Evolutionary conservation across 306 rosid species (phyloP), one percentile per base, ranked within the genome.

Genomic region (Cucurbita pepo): DNA sequence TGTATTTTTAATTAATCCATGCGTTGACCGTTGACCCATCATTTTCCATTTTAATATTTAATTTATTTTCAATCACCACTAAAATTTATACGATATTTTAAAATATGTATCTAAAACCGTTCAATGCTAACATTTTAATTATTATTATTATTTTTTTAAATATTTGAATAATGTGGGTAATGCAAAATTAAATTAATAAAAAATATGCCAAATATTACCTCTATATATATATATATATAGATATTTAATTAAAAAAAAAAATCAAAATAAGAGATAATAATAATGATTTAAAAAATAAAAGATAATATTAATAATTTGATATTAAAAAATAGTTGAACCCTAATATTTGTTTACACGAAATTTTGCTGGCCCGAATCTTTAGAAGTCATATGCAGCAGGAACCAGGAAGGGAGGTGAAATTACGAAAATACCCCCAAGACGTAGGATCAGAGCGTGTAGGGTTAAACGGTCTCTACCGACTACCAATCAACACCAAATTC

Each of bases 371-470:
- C 54, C 54, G 18, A 50, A 50, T 50, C 18, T 50, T 50, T 50
- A 50, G n/a, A 50, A 50, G 13, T 50, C 54, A 5, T 50, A 47
- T 4, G 54, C 8, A 50, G 54, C 18, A 50, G 54, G 7, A 50
- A n/a, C 1, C 13, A 50, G 54, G 54, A 50, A 50, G 54, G 54
- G 54, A 1, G 48, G 54, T 14, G 54, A 50, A 5, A 50, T 69
- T 69, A 69, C 74, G 4, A 69, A 69, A 69, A 14, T 69, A 9
- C 74, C 74, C 74, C 74, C 7, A 69, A 69, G 16, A 69, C 14
- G 74, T 69, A 69, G 59, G 74, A 69, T 69, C 59, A 69, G 59
- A 69, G 47, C 74, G 74, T 69, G 58, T 69, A 69, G 74, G 74
- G 59, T 59, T 30, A 69, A 69, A 69, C 74, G 74, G 74, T 69